Evolutionary conservation across 2,329 filamentous ascomycete genomes (phyloP).

Genomic region (Trichoderma koningiopsis): DNA sequence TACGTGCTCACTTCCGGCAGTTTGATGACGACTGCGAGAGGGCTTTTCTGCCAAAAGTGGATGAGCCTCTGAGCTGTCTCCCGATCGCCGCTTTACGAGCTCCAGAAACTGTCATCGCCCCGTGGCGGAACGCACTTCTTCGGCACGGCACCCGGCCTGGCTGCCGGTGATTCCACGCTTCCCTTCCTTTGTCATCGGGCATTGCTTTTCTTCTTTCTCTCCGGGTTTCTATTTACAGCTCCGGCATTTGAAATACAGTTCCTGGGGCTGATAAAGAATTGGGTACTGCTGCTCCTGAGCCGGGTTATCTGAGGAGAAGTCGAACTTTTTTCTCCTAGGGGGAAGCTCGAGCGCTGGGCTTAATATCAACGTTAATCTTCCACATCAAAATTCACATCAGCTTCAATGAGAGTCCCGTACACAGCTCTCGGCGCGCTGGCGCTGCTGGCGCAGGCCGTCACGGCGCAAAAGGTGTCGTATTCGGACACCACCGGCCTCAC

Average conservation of each 20-base stretch:
- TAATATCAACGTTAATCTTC: neutral
- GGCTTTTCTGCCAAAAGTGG: conserved; percentile 11
- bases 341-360: neutral
- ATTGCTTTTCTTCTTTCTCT: neutral
- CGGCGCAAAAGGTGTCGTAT: conserved; percentile 37
- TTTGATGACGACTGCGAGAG: conserved; percentile 17
- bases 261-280: neutral
- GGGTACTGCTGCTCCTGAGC: neutral
- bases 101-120: neutral
- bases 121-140: conserved; percentile 13
- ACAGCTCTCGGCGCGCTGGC: conserved; percentile 31
- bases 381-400: neutral
- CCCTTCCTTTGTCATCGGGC: neutral
- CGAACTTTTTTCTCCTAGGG: neutral
- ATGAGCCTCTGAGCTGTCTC: conserved; percentile 15
- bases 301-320: neutral
- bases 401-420: conserved; percentile 18
- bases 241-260: neutral
- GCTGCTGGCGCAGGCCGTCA: conserved; percentile 31
- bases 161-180: neutral
- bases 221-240: neutral
- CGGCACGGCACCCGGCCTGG: conserved; percentile 10
- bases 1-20: conserved; percentile 4
- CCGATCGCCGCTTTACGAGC: conserved; percentile 5
- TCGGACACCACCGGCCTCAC: conserved; percentile 40